These are phyloP conservation scores for Eudorina sp. DNA, from an alignment of 139 green algal species.

Conservation along the genomic window DNA sequence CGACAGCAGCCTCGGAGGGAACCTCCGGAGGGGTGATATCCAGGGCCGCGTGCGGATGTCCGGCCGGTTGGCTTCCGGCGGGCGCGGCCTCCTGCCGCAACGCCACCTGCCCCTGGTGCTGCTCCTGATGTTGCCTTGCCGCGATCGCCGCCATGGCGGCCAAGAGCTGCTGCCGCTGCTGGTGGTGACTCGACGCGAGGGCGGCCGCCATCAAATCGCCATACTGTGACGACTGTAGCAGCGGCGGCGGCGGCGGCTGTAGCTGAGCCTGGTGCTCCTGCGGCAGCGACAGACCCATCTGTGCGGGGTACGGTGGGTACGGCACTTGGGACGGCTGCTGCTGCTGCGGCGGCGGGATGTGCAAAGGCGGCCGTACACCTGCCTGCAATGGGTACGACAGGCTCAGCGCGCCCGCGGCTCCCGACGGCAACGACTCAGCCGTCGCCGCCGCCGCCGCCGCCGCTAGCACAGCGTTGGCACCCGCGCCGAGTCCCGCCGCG, in stretches of 20 bases:
- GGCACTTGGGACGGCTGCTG: not conserved
- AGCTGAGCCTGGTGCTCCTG: not conserved
- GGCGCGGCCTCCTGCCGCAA: not conserved
- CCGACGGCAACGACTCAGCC: no score
- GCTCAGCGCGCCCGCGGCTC: no score
- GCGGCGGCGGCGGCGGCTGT: not conserved
- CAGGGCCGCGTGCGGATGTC: not conserved
- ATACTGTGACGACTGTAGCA: no score
- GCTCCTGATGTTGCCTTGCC: not conserved
- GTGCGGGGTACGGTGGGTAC: not conserved
- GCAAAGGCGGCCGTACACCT: not conserved
- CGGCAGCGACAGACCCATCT: not conserved
- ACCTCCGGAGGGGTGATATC: not conserved
- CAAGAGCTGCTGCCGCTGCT: not conserved
- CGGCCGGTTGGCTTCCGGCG: not conserved
- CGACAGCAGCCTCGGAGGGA: not conserved
- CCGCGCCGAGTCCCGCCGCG: no score
- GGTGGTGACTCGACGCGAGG: not conserved
- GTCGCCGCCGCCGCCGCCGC: no score
- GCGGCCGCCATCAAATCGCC: not conserved
- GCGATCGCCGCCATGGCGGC: not conserved
- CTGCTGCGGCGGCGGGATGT: not conserved
- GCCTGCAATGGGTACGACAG: no score
- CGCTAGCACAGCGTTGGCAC: no score
- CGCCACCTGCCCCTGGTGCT: not conserved